These are phyloP conservation scores for Dioscorea alata DNA, from an alignment of 106 monocot genomes.

Conservation along the genomic window DNA sequence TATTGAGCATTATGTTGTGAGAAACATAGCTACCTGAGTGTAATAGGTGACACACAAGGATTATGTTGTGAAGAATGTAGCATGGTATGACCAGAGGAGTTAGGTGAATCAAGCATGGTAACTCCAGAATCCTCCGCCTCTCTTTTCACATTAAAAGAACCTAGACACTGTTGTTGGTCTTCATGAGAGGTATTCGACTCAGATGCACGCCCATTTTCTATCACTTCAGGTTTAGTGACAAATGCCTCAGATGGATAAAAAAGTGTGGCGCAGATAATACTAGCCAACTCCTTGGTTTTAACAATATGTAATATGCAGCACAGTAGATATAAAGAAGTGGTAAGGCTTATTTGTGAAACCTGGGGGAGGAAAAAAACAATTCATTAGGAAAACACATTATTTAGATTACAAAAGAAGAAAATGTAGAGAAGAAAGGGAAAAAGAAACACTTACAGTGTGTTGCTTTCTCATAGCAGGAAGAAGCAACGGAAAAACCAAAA, in stretches of 20 bases:
- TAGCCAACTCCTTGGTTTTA: conserved; percentile 85
- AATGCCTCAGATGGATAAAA: conserved; percentile 53
- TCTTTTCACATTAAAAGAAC: conserved; percentile 15
- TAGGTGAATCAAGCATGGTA: conserved; percentile 5
- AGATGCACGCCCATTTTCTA: conserved; percentile 44
- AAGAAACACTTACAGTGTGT: conserved; percentile 32
- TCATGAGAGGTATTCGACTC: conserved; percentile 17
- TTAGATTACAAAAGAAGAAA: neutral
- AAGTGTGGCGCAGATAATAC: conserved; percentile 64
- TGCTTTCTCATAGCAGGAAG: conserved; percentile 66
- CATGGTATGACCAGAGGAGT: neutral
- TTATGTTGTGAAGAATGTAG: conserved; percentile 9
- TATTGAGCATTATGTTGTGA: too few species aligned
- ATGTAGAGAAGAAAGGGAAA: neutral
- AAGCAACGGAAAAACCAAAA: conserved; percentile 85
- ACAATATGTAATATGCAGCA: conserved; percentile 92
- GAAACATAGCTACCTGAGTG: conserved; percentile 27
- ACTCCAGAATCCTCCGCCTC: conserved; percentile 8
- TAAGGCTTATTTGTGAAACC: conserved; percentile 50
- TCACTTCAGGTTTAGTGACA: conserved; percentile 17
- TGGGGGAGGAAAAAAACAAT: conserved; percentile 20
- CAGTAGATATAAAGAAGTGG: conserved; percentile 77
- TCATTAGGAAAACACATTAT: conserved; percentile 1
- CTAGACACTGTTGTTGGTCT: conserved; percentile 11
- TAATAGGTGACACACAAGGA: conserved; percentile 7